These are phyloP conservation scores for Populus hybrid DNA, from an alignment of 441 rosid species.

Conservation along the genomic window DNA sequence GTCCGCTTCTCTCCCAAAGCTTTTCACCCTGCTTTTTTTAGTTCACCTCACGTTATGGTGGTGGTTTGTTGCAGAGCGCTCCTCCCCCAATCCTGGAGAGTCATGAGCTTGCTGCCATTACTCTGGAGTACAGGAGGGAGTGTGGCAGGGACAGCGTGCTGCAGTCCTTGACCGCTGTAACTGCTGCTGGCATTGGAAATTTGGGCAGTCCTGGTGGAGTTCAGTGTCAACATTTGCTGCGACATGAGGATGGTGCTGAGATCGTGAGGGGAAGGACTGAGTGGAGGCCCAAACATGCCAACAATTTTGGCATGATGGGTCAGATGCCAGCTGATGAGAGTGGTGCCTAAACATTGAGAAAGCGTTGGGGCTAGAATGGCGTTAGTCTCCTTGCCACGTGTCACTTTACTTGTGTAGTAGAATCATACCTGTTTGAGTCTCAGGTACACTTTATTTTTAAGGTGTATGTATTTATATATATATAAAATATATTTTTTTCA, in stretches of 20 bases:
- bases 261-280: constrained; percentile 84
- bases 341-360: constrained; percentile 22
- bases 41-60: not conserved
- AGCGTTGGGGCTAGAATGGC: constrained; percentile 17
- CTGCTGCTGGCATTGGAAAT: constrained; percentile 39
- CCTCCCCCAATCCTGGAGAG: constrained; percentile 79
- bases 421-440: constrained; percentile 22
- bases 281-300: constrained; percentile 76
- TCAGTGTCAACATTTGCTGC: constrained; percentile 94
- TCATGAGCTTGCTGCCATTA: constrained; percentile 69
- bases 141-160: constrained; percentile 94
- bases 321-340: constrained; percentile 34
- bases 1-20: not conserved
- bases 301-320: constrained; percentile 35
- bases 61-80: constrained; percentile 61
- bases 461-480: constrained; percentile 2
- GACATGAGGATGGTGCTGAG: constrained; percentile 77
- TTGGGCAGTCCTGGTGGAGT: constrained; percentile 40
- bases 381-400: constrained; percentile 12
- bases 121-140: constrained; percentile 95
- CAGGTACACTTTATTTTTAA: constrained; percentile 5
- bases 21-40: not conserved
- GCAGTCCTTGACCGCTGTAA: constrained; percentile 78
- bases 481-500: constrained; percentile 5
- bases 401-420: constrained; percentile 34